Evolutionary conservation across 768 basidiomycete genomes (phyloP), one percentile per base, ranked within the genome.

Genomic region (Tulasnella sp.): DNA sequence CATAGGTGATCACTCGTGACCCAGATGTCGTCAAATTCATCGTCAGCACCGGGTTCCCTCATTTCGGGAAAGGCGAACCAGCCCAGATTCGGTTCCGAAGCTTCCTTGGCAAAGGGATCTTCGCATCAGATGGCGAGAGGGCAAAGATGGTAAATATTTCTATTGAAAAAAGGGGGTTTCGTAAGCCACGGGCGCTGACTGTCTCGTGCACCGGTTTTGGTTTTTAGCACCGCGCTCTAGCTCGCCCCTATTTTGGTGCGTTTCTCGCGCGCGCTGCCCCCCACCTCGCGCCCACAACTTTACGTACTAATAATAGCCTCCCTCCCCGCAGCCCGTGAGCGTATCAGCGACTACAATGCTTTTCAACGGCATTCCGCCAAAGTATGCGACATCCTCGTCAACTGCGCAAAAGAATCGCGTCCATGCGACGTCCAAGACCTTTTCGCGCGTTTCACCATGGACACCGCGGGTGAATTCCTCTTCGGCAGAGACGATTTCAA

Each of bases 91-190:
- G 81, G 11, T 79, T 80, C 2, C 69, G 79, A 29, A 80, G 76
- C 39, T 80, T 83, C 70, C 77, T 82, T 12, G 83, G 82, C 6
- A 80, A 81, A 72, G 83, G 83, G 15, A 83, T 83, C 15, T 83
- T 83, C 79, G 81, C 80, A 38, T 77, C 80, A 2, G 82, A 83
- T 78, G 81, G 82, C 1, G 79, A 79, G 3, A 72, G 78, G 42
- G 81, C 80, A 80, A 81, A 79, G 74, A 80, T 80, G 72, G 82
- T 82, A 29, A 31, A 11, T 11, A 31, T n/a, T n/a, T 8, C 39
- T 81, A 72, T 45, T 9, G 25, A 70, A n/a, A 17, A n/a, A n/a
- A n/a, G n/a, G n/a, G n/a, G 25, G 54, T 31, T 31, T 69, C 71
- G 1, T 12, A 40, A 40, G 40, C 3, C 40, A 40, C 40, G 1